Conservation (phyloP, 225 moss, liverwort and hornwort genomes). For the Marchantia polymorpha region DNA sequence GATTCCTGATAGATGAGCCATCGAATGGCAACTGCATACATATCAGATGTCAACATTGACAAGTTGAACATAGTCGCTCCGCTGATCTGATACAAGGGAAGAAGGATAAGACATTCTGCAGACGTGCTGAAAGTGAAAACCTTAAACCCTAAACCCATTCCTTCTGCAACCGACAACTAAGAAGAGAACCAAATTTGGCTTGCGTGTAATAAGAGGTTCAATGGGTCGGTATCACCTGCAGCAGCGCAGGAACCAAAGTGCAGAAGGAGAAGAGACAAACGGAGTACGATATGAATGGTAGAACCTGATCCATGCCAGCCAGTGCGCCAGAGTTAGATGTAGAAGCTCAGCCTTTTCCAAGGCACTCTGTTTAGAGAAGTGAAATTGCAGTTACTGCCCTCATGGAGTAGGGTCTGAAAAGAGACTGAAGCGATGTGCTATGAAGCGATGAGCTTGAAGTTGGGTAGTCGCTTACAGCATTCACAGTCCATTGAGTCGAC, state of each 20-base stretch:
- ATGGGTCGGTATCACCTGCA: slow-evolving; percentile 31
- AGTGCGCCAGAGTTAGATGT: neutral
- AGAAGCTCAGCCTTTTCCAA: no score
- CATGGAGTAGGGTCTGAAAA: no score
- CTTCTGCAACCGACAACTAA: neutral
- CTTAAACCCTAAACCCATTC: neutral
- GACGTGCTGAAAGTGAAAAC: neutral
- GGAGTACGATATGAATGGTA: slow-evolving; percentile 48
- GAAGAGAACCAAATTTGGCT: neutral
- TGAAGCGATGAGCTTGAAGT: neutral
- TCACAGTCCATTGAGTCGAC: slow-evolving; percentile 36
- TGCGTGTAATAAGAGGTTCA: neutral
- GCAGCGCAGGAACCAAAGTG: slow-evolving; percentile 58
- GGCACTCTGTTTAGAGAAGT: no score
- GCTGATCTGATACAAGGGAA: slow-evolving; percentile 41
- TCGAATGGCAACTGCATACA: slow-evolving; percentile 91
- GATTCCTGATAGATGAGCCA: slow-evolving; percentile 60
- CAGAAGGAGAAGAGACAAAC: slow-evolving; percentile 58
- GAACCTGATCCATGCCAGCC: slow-evolving; percentile 28
- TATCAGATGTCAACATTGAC: slow-evolving; percentile 86
- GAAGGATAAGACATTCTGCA: neutral
- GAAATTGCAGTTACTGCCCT: no score
- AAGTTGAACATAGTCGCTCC: slow-evolving; percentile 92
- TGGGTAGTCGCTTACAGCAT: slow-evolving; percentile 28
- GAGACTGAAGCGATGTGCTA: no score